phyloP scores from a whole-genome alignment of 805 yeast genomes.

The Lachancea sp. region DNA sequence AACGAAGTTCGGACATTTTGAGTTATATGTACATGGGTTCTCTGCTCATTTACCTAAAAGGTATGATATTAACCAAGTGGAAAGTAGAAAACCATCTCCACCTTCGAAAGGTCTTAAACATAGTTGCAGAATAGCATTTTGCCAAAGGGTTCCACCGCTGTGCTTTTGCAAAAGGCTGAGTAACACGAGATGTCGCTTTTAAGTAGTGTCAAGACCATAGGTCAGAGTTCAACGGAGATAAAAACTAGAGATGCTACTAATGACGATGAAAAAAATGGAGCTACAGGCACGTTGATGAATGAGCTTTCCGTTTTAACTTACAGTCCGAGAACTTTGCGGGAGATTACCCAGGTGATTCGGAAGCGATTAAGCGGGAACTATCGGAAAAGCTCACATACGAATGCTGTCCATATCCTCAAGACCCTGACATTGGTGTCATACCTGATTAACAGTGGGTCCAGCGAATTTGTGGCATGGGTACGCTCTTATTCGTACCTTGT shows the following conservation, averaged over 20 bases:
- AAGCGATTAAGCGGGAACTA: constrained; percentile 36
- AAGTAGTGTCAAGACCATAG: constrained; percentile 29
- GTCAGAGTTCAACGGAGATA: constrained; percentile 32
- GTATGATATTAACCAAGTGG: background rate
- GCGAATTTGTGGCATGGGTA: constrained; percentile 44
- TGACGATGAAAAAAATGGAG: constrained; percentile 48
- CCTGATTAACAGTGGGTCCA: constrained; percentile 48
- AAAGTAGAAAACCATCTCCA: background rate
- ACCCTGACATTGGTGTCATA: constrained; percentile 48
- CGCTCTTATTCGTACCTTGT: constrained; percentile 28
- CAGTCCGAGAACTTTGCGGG: constrained; percentile 34
- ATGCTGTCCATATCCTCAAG: constrained; percentile 41
- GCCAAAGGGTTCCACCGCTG: background rate
- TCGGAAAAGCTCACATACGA: constrained; percentile 25
- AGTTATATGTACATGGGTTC: background rate
- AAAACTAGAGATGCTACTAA: constrained; percentile 42
- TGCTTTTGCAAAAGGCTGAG: background rate
- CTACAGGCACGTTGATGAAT: constrained; percentile 48
- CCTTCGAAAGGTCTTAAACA: background rate
- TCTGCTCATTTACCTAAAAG: background rate
- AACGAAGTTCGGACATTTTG: background rate
- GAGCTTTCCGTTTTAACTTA: constrained; percentile 45
- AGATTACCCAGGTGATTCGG: constrained; percentile 36
- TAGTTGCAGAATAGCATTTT: background rate
- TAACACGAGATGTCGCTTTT: constrained; percentile 23